A percentile compares a stretch with the other conserved stretches of the same genome.
These are phyloP conservation scores for Globisporangium megalacanthum DNA, from an alignment of 352 stramenopile genomes.

Conservation along the genomic window DNA sequence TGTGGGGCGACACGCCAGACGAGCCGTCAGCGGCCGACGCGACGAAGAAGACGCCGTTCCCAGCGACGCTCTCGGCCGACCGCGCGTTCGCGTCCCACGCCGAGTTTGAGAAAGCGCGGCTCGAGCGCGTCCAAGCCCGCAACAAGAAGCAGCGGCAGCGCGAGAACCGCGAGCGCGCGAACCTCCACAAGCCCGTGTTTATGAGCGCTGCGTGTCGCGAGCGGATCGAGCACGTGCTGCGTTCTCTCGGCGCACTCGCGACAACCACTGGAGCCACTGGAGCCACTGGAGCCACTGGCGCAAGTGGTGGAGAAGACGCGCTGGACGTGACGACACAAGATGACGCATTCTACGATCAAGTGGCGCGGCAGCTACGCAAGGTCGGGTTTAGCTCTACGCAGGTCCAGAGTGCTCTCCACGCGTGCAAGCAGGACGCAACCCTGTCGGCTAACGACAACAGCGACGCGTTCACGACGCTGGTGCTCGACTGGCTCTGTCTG, in stretches of 20 bases:
- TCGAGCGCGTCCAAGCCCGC: slow-evolving; percentile 41
- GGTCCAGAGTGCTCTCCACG: slow-evolving; percentile 39
- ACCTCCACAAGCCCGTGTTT: slow-evolving; percentile 85
- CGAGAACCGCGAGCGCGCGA: slow-evolving; percentile 91
- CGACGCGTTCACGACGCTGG: slow-evolving; percentile 27
- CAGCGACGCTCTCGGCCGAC: slow-evolving; percentile 52
- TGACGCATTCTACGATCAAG: slow-evolving; percentile 15
- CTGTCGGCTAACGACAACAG: slow-evolving; percentile 13
- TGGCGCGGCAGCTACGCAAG: slow-evolving; percentile 27
- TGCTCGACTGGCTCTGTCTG: slow-evolving; percentile 82
- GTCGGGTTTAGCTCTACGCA: slow-evolving; percentile 56
- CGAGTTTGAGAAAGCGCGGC: slow-evolving; percentile 58
- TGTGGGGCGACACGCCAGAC: slow-evolving; percentile 28
- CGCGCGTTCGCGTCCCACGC: slow-evolving; percentile 71
- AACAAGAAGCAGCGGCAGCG: slow-evolving; percentile 79
- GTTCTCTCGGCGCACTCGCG: slow-evolving; percentile 29
- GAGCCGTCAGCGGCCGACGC: background rate
- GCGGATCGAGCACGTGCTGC: slow-evolving; percentile 84
- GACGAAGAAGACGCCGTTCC: slow-evolving; percentile 16
- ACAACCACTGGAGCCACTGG: slow-evolving; percentile 11
- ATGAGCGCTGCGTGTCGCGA: slow-evolving; percentile 86
- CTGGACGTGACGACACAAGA: slow-evolving; percentile 11
- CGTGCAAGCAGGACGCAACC: slow-evolving; percentile 16
- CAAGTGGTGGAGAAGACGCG: background rate
- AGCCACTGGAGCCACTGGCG: slow-evolving; percentile 10